A percentile compares a stretch with the other conserved stretches of the same genome.
phyloP scores from a whole-genome alignment of 225 moss, liverwort and hornwort genomes.

The Asterella californica region DNA sequence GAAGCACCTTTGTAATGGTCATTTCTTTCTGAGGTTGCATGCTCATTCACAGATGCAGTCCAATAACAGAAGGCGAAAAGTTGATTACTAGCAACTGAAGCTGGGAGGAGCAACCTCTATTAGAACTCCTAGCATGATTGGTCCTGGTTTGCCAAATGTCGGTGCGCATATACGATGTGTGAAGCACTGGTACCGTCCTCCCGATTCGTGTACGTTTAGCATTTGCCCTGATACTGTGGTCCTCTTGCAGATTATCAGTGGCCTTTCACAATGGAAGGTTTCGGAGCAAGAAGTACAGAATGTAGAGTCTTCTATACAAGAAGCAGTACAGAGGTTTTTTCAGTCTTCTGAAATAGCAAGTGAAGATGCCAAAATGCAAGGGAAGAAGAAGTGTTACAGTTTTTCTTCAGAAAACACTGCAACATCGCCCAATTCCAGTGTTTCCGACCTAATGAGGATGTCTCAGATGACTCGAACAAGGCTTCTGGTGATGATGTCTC shows the following conservation, averaged over 20 bases:
- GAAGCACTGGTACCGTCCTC: no score
- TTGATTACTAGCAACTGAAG: neutral
- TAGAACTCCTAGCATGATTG: no score
- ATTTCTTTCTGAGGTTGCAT: no score
- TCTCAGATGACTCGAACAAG: constrained; percentile 43
- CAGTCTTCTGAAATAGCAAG: constrained; percentile 1
- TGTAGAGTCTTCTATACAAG: constrained; percentile 25
- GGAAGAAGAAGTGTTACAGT: constrained; percentile 15
- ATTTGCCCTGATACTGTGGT: neutral
- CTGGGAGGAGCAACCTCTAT: no score
- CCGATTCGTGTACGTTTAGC: no score
- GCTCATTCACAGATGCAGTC: no score
- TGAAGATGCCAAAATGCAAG: constrained; percentile 18
- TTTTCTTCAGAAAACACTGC: constrained; percentile 31
- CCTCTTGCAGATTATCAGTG: constrained; percentile 24
- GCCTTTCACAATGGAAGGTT: constrained; percentile 28
- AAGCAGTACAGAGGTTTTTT: constrained; percentile 29
- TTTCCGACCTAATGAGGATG: constrained; percentile 33
- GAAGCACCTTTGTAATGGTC: no score
- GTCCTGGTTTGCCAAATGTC: no score
- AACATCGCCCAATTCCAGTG: constrained; percentile 23
- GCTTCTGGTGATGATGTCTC: constrained; percentile 56
- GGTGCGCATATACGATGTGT: no score
- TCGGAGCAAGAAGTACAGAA: constrained; percentile 22
- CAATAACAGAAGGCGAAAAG: no score